A percentile compares a stretch with the other conserved stretches of the same genome.
These are phyloP conservation scores for Fabrea salina DNA, from an alignment of 169 alveolate genomes.

Conservation along the genomic window DNA sequence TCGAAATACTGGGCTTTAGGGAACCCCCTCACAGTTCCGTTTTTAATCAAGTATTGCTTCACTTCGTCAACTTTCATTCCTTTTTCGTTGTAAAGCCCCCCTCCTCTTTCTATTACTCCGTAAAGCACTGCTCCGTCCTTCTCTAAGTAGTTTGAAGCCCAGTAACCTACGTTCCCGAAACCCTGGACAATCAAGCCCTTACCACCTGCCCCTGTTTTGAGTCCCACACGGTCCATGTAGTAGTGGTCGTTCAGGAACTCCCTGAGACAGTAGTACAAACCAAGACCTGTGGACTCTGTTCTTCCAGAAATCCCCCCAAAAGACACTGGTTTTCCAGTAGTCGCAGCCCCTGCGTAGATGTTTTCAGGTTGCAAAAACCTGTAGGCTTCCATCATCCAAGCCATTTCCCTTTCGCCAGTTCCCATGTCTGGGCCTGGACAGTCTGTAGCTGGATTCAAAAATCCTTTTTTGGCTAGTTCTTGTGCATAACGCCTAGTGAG, in stretches of 20 bases:
- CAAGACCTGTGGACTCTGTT: slow-evolving; percentile 75
- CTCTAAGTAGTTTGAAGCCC: slow-evolving; percentile 64
- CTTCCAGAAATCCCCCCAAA: slow-evolving; percentile 79
- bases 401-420: slow-evolving; percentile 72
- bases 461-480: slow-evolving; percentile 77
- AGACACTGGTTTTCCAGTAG: slow-evolving; percentile 66
- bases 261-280: slow-evolving; percentile 68
- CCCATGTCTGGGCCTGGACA: slow-evolving; percentile 81
- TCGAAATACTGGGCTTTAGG: slow-evolving; percentile 46
- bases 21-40: slow-evolving; percentile 59
- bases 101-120: slow-evolving; percentile 65
- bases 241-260: slow-evolving; percentile 51
- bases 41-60: slow-evolving; percentile 40
- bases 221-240: slow-evolving; percentile 35
- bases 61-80: slow-evolving; percentile 67
- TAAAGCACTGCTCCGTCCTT: slow-evolving; percentile 63
- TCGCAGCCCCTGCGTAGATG: slow-evolving; percentile 66
- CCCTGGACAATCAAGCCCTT: slow-evolving; percentile 66
- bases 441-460: slow-evolving; percentile 72
- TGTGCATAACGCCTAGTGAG: slow-evolving; percentile 67
- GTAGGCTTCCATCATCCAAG: slow-evolving; percentile 75
- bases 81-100: slow-evolving; percentile 51
- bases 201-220: slow-evolving; percentile 50
- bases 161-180: slow-evolving; percentile 76
- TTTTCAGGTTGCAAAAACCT: slow-evolving; percentile 54